phyloP scores from a whole-genome alignment of 2,329 filamentous ascomycete genomes.

The Emergomyces pasteurianus region DNA sequence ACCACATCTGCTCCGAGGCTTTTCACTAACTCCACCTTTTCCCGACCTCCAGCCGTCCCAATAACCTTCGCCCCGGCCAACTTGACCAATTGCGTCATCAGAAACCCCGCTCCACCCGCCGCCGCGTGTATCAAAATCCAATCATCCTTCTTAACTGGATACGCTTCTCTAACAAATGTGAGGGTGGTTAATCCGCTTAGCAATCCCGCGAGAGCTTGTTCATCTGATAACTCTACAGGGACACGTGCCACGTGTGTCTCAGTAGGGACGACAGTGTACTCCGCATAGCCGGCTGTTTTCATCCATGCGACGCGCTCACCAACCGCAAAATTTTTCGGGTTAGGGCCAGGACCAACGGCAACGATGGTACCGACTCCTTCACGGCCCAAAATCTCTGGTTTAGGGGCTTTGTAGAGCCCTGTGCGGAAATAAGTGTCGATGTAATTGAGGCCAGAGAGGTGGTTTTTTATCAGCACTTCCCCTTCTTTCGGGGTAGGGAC shows the following conservation, averaged over 20 bases:
- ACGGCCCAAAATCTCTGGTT: slow-evolving; percentile 66
- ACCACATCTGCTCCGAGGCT: slow-evolving; percentile 56
- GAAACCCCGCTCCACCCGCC: slow-evolving; percentile 66
- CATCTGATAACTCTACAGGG: slow-evolving; percentile 48
- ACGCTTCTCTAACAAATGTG: slow-evolving; percentile 63
- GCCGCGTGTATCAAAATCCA: slow-evolving; percentile 79
- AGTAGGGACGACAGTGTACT: slow-evolving; percentile 46
- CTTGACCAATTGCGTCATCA: slow-evolving; percentile 63
- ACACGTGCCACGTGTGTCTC: slow-evolving; percentile 45
- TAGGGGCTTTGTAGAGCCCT: slow-evolving; percentile 61
- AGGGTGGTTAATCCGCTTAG: slow-evolving; percentile 76
- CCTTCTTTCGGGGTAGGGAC: slow-evolving; percentile 57
- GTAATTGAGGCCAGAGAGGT: slow-evolving; percentile 70
- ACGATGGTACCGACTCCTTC: slow-evolving; percentile 66
- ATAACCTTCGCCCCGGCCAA: slow-evolving; percentile 65
- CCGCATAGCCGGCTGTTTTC: slow-evolving; percentile 43
- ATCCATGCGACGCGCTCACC: slow-evolving; percentile 66
- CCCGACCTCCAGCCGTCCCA: slow-evolving; percentile 60
- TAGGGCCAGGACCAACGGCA: slow-evolving; percentile 42
- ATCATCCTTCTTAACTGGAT: slow-evolving; percentile 59
- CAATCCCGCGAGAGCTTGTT: slow-evolving; percentile 56
- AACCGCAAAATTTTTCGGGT: slow-evolving; percentile 44
- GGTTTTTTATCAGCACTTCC: slow-evolving; percentile 69
- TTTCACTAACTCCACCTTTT: slow-evolving; percentile 60
- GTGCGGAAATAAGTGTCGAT: slow-evolving; percentile 88